Evolutionary conservation across 2,329 filamentous ascomycete genomes (phyloP), one percentile per base, ranked within the genome.

Genomic region (Aspergillus neotritici): DNA sequence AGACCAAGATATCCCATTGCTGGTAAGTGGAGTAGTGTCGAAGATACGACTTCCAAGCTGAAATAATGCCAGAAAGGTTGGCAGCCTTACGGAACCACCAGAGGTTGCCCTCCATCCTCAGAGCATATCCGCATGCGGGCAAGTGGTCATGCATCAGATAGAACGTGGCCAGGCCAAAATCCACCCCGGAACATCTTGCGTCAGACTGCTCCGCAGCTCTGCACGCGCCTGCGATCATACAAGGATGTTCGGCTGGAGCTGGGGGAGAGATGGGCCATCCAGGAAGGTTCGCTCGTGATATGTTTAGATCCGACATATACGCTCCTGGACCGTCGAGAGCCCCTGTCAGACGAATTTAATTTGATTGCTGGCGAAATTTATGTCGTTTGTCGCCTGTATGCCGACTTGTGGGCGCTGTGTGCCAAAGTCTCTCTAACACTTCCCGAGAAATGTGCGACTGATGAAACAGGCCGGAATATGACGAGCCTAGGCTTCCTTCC

Each of bases 341-440:
- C 39, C 25, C 34, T 34, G 3, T 7, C 40, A 3, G 63, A 66
- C 33, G 54, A 60, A 41, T 63, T 63, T 42, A 49, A 58, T 10
- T 46, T 64, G 8, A 34, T 46, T 3, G 41, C 46, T 37, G 62
- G 63, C 6, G 58, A 62, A 28, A 39, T 63, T 1, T 64, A 57
- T 34, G 47, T 64, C 17, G 49, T 66, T 31, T 60, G 57, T 34
- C 53, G 48, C 3, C 43, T 66, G 36, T 65, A 62, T 46, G 55
- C 58, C 10, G 62, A 66, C 37, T 38, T 64, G 25, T 66, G 63
- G 63, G 61, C 62, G 35, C 54, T 62, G 4, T 66, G 62, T 44
- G 47, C 51, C 13, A 60, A 56, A 16, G 38, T 58, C 10, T 58
- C 57, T 12, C 51, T 57, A 6, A 33, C 41, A 9, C 44, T 43